These are phyloP conservation scores for Euphorbia peplus DNA, from an alignment of 345 rosid genomes.

Conservation along the genomic window DNA sequence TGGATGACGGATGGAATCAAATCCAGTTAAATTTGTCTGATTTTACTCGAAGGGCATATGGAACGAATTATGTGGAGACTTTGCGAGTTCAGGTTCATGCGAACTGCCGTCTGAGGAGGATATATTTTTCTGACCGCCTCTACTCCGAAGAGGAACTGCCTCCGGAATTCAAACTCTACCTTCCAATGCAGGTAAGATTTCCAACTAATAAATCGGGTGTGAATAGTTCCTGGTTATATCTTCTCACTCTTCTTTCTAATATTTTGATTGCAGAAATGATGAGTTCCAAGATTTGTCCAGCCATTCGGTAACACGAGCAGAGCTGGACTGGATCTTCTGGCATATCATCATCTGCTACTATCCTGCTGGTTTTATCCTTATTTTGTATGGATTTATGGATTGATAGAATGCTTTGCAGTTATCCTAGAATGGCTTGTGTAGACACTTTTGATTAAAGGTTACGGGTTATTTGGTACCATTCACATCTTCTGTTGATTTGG, in stretches of 20 bases:
- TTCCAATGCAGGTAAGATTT: slow-evolving; percentile 74
- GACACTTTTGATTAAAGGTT: neutral
- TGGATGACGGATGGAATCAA: slow-evolving; percentile 99
- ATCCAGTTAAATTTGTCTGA: slow-evolving; percentile 88
- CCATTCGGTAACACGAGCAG: neutral
- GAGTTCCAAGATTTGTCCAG: slow-evolving; percentile 12
- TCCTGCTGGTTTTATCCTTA: neutral
- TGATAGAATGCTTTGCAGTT: neutral
- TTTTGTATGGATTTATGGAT: neutral
- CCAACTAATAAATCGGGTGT: neutral
- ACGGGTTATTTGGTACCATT: neutral
- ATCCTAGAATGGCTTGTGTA: too few relatives aligned
- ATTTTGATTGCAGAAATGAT: slow-evolving; percentile 48
- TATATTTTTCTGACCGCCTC: slow-evolving; percentile 87
- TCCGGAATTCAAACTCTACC: slow-evolving; percentile 88
- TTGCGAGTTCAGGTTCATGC: slow-evolving; percentile 95
- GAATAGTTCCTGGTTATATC: neutral
- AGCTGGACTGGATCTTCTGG: neutral
- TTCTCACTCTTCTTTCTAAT: slow-evolving; percentile 3
- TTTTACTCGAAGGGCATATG: slow-evolving; percentile 91
- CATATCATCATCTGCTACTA: neutral
- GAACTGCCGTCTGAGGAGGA: slow-evolving; percentile 82
- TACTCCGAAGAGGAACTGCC: slow-evolving; percentile 99
- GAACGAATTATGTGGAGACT: slow-evolving; percentile 95
- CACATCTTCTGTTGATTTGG: too few relatives aligned